These are phyloP conservation scores for Candida railenensis DNA, from an alignment of 805 yeast species.

Conservation along the genomic window DNA sequence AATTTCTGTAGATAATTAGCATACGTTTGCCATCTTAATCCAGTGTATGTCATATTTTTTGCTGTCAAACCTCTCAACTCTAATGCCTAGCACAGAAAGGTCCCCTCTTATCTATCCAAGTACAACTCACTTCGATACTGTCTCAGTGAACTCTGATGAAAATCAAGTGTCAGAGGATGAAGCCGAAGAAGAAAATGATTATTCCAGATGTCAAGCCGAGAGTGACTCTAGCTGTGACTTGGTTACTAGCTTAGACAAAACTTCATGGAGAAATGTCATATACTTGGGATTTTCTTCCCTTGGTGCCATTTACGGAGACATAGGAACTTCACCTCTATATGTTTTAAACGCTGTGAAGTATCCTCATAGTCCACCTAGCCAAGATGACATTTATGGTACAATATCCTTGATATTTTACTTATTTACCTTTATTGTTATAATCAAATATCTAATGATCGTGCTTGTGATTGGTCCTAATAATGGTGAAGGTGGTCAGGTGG, in stretches of 20 bases:
- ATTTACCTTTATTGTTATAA: constrained; percentile 50
- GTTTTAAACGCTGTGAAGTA: constrained; percentile 36
- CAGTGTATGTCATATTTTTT: no score
- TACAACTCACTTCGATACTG: neutral
- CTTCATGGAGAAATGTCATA: constrained; percentile 19
- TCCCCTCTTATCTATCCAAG: neutral
- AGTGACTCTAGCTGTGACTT: neutral
- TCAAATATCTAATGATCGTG: constrained; percentile 52
- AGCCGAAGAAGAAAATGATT: neutral
- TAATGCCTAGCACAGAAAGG: neutral
- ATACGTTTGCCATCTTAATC: no score
- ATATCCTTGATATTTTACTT: constrained; percentile 54
- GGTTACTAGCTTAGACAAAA: constrained; percentile 7
- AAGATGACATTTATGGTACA: constrained; percentile 47
- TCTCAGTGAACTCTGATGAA: neutral
- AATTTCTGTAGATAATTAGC: neutral
- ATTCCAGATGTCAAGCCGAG: neutral
- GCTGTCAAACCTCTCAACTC: neutral
- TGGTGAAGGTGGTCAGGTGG: constrained; percentile 65
- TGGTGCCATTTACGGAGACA: constrained; percentile 63
- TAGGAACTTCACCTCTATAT: constrained; percentile 63
- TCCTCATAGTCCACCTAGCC: constrained; percentile 28
- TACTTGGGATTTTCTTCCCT: constrained; percentile 42
- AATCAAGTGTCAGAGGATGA: neutral
- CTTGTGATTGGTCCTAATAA: constrained; percentile 52